A percentile compares a stretch with the other conserved stretches of the same genome.
Evolutionary conservation across 257 asterid genomes (phyloP).

Genomic region (Avicennia marina): DNA sequence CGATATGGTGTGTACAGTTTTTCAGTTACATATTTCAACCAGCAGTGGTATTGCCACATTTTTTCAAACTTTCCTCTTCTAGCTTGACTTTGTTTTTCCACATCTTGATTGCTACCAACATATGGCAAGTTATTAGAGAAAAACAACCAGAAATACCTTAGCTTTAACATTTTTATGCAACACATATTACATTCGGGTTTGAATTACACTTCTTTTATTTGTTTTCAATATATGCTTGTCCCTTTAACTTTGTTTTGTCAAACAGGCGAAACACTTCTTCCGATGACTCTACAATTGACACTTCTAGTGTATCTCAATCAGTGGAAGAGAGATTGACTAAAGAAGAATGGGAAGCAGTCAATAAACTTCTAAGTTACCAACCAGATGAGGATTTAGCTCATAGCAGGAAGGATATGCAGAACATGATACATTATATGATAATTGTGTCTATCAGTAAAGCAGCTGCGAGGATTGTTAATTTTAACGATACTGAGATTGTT

Average conservation of each 20-base stretch:
- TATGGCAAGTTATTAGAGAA: background rate
- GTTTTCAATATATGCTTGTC: slow-evolving; percentile 7
- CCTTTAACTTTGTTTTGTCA: slow-evolving; percentile 18
- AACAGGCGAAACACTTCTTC: slow-evolving; percentile 66
- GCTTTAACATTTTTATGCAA: slow-evolving; percentile 10
- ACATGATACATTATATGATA: slow-evolving; percentile 73
- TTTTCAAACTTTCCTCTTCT: background rate
- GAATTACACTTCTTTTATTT: background rate
- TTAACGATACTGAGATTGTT: slow-evolving; percentile 66
- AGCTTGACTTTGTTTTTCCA: slow-evolving; percentile 1
- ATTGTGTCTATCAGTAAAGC: slow-evolving; percentile 79
- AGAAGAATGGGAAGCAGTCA: slow-evolving; percentile 98
- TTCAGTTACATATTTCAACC: too few species aligned
- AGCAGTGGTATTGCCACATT: too few species aligned
- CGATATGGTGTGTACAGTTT: slow-evolving; percentile 66
- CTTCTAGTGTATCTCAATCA: slow-evolving; percentile 51
- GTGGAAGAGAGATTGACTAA: slow-evolving; percentile 80
- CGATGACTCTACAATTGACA: slow-evolving; percentile 47
- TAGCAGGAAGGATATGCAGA: slow-evolving; percentile 65
- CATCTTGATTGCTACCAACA: too few species aligned
- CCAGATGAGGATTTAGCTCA: slow-evolving; percentile 81
- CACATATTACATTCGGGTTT: slow-evolving; percentile 7
- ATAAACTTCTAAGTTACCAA: slow-evolving; percentile 85
- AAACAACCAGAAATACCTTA: slow-evolving; percentile 13
- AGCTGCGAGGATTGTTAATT: slow-evolving; percentile 82